These are phyloP conservation scores for Puccinia novopanici DNA, from an alignment of 1,284 basidiomycete species.

Conservation along the genomic window DNA sequence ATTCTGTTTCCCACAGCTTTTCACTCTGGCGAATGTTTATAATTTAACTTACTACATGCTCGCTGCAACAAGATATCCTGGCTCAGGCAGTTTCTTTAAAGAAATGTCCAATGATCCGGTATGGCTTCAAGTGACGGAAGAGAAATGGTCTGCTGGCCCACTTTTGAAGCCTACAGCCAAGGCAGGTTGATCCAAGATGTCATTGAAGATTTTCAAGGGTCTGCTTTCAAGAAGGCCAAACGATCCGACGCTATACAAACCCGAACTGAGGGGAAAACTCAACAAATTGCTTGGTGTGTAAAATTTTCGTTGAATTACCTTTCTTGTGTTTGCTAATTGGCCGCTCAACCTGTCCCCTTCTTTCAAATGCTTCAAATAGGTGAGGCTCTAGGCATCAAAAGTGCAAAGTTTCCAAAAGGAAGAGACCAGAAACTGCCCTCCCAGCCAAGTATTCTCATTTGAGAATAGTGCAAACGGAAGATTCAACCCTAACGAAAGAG, in stretches of 20 bases:
- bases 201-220: background rate
- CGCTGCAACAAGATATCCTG: background rate
- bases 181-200: background rate
- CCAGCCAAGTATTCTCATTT: background rate
- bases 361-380: background rate
- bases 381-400: background rate
- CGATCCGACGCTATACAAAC: background rate
- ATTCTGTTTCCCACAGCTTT: slow-evolving; percentile 1
- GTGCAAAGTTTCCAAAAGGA: background rate
- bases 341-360: too few relatives aligned
- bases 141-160: background rate
- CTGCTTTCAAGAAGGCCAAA: background rate
- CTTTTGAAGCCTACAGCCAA: background rate
- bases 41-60: background rate
- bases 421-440: background rate
- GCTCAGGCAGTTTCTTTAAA: background rate
- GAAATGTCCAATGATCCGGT: background rate
- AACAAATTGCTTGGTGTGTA: background rate
- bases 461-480: background rate
- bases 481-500: background rate
- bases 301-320: too few relatives aligned
- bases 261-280: background rate
- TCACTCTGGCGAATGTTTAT: background rate
- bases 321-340: too few relatives aligned
- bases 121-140: background rate